These are phyloP conservation scores for Scenedesmus sp. DNA, from an alignment of 163 green algal species.

Conservation along the genomic window DNA sequence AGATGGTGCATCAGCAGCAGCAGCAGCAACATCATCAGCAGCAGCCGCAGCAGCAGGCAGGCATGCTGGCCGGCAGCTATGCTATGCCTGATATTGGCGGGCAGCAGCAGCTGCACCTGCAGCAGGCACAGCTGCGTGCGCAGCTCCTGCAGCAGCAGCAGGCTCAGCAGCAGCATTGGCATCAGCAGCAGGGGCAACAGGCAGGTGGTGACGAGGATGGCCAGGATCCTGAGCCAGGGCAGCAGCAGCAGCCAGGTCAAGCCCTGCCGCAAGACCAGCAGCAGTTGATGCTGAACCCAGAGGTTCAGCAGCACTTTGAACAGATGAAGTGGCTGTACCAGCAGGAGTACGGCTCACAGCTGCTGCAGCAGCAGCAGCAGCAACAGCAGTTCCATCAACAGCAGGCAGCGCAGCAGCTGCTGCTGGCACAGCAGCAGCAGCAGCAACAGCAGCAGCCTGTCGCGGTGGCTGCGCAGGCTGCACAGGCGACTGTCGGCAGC, in stretches of 20 bases:
- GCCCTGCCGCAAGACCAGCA: background rate
- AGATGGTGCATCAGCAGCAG: background rate
- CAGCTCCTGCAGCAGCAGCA: slow-evolving; percentile 32
- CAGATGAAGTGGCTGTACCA: slow-evolving; percentile 46
- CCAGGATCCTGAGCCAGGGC: background rate
- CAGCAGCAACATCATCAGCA: background rate
- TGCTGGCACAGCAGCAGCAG: slow-evolving; percentile 33
- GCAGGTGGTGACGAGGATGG: background rate
- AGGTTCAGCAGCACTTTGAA: slow-evolving; percentile 41
- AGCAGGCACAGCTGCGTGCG: slow-evolving; percentile 13
- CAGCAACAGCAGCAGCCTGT: slow-evolving; percentile 22
- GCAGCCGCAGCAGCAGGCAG: slow-evolving; percentile 22
- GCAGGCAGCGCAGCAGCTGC: background rate
- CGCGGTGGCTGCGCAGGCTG: background rate
- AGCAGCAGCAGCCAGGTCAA: background rate
- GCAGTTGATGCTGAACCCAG: background rate
- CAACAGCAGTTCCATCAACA: slow-evolving; percentile 46
- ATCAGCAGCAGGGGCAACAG: slow-evolving; percentile 9
- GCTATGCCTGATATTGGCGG: slow-evolving; percentile 34
- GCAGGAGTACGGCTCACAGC: slow-evolving; percentile 40
- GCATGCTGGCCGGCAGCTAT: slow-evolving; percentile 28
- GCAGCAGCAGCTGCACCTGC: slow-evolving; percentile 31
- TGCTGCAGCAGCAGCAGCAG: slow-evolving; percentile 47
- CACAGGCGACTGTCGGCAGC: background rate
- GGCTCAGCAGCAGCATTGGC: background rate